Evolutionary conservation across 176 grass and related monocot genomes (phyloP).

Genomic region (Carex kokanica): DNA sequence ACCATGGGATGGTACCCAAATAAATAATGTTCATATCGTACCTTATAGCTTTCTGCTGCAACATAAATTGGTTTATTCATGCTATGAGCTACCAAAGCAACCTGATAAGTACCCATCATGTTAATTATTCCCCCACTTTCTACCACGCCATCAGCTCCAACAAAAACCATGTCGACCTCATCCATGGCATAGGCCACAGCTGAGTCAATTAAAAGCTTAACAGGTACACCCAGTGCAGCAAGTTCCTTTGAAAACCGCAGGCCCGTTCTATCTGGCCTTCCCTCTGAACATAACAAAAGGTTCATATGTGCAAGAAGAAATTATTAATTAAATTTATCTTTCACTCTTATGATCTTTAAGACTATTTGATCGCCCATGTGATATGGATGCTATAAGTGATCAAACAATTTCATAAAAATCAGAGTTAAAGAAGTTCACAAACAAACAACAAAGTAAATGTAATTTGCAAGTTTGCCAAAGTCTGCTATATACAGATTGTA

Average conservation of each 20-base stretch:
- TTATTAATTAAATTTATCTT: neutral
- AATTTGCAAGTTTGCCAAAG: neutral
- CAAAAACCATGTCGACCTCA: conserved; percentile 92
- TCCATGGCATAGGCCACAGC: conserved; percentile 94
- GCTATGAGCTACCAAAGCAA: conserved; percentile 86
- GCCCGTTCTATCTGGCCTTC: conserved; percentile 86
- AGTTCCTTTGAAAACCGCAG: conserved; percentile 86
- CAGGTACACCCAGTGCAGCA: conserved; percentile 71
- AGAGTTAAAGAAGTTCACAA: neutral
- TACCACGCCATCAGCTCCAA: conserved; percentile 96
- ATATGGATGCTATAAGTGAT: neutral
- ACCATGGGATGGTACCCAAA: neutral
- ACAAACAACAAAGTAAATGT: neutral
- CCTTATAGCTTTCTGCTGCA: conserved; percentile 98
- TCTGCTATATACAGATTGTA: neutral
- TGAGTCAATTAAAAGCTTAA: conserved; percentile 91
- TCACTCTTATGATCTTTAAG: neutral
- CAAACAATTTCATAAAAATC: neutral
- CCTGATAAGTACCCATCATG: conserved; percentile 99
- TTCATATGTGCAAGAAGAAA: conserved; percentile 18
- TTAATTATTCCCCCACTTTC: conserved; percentile 99
- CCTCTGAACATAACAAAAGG: conserved; percentile 54
- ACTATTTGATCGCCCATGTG: neutral
- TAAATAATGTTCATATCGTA: conserved; percentile 10
- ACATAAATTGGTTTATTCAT: conserved; percentile 98